Evolutionary conservation across 768 basidiomycete genomes (phyloP).

Genomic region (Boletus barrowsii): DNA sequence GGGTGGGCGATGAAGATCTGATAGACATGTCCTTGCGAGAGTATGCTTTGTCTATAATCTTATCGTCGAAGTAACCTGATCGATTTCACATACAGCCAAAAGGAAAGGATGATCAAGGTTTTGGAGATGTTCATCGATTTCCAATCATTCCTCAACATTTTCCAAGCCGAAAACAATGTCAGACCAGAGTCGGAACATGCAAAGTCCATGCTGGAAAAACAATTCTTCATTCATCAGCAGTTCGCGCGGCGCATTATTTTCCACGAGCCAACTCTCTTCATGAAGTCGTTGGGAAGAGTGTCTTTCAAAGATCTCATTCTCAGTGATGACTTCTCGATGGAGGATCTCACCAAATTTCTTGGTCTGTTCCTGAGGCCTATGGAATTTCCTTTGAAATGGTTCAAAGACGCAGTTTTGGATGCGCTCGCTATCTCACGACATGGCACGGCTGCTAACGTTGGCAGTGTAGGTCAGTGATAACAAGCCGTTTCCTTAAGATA

Average conservation of each 20-base stretch:
- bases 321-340: slow-evolving; percentile 28
- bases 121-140: slow-evolving; percentile 1
- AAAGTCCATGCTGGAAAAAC: background rate
- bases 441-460: slow-evolving; percentile 10
- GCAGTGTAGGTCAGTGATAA: slow-evolving; percentile 3
- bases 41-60: slow-evolving; percentile 1
- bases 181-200: background rate
- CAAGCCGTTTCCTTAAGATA: no score
- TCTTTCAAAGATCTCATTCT: slow-evolving; percentile 34
- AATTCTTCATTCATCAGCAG: slow-evolving; percentile 14
- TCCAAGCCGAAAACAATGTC: no score
- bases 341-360: slow-evolving; percentile 17
- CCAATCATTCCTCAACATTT: background rate
- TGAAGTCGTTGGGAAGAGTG: slow-evolving; percentile 29
- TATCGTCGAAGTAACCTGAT: background rate
- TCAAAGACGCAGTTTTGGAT: slow-evolving; percentile 28
- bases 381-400: slow-evolving; percentile 21
- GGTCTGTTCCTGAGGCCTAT: slow-evolving; percentile 2
- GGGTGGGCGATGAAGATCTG: slow-evolving; percentile 15
- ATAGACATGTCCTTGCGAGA: slow-evolving; percentile 10
- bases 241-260: slow-evolving; percentile 31
- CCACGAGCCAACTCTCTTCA: slow-evolving; percentile 26
- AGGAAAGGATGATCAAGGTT: background rate
- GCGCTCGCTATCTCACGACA: slow-evolving; percentile 11
- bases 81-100: slow-evolving; percentile 1